These are phyloP conservation scores for Vanilla planifolia DNA, from an alignment of 106 monocot species.

Conservation along the genomic window DNA sequence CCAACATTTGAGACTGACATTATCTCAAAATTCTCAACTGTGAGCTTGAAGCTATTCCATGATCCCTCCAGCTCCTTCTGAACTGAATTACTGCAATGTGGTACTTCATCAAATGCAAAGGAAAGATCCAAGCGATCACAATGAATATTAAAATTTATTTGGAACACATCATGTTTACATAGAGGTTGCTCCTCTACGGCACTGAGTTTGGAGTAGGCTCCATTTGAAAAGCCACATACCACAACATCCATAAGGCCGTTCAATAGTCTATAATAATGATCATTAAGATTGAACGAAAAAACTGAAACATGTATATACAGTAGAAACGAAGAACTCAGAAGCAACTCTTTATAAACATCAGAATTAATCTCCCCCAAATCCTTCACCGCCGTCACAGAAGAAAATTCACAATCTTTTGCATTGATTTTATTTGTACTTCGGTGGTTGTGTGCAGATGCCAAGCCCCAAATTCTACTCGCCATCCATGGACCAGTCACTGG, in stretches of 20 bases:
- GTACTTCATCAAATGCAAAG: slow-evolving; percentile 35
- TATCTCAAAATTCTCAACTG: slow-evolving; percentile 62
- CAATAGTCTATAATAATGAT: slow-evolving; percentile 40
- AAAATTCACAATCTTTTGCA: slow-evolving; percentile 51
- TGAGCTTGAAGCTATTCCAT: slow-evolving; percentile 58
- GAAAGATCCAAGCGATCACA: slow-evolving; percentile 50
- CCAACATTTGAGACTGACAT: slow-evolving; percentile 77
- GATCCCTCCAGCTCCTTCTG: slow-evolving; percentile 73
- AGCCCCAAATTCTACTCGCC: slow-evolving; percentile 59
- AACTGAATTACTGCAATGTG: slow-evolving; percentile 29
- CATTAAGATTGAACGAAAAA: slow-evolving; percentile 35
- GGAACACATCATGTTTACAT: slow-evolving; percentile 21
- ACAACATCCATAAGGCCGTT: slow-evolving; percentile 39
- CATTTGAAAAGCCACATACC: slow-evolving; percentile 25
- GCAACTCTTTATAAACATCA: slow-evolving; percentile 62
- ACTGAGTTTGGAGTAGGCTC: slow-evolving; percentile 5
- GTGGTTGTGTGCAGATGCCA: slow-evolving; percentile 46
- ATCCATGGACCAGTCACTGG: slow-evolving; percentile 74
- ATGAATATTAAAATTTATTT: slow-evolving; percentile 63
- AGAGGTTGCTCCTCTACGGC: slow-evolving; percentile 8
- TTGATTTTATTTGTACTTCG: slow-evolving; percentile 44
- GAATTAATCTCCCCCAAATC: slow-evolving; percentile 38
- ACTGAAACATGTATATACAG: slow-evolving; percentile 43
- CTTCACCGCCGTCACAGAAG: slow-evolving; percentile 44
- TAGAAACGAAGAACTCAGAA: slow-evolving; percentile 61